phyloP scores from a whole-genome alignment of 306 rosid species.

The Echinosophora koreensis region DNA sequence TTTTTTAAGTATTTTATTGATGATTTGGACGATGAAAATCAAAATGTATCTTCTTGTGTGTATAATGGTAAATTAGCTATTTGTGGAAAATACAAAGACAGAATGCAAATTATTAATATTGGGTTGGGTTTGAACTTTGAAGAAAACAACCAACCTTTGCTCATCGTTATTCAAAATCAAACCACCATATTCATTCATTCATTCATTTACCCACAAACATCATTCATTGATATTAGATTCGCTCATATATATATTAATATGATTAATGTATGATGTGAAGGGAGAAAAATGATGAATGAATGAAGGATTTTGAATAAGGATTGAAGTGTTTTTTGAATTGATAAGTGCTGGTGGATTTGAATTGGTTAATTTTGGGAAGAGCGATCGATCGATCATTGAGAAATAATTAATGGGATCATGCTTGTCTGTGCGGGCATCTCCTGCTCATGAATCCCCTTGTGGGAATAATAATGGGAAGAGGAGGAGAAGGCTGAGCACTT shows the following conservation, averaged over 20 bases:
- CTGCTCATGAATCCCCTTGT: background rate
- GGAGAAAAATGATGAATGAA: background rate
- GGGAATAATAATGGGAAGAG: conserved; percentile 23
- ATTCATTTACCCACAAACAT: background rate
- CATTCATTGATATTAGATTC: background rate
- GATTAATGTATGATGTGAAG: background rate
- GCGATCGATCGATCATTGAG: background rate
- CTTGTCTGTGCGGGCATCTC: conserved; percentile 38
- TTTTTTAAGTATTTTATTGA: too few relatives aligned
- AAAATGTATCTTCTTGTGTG: too few relatives aligned
- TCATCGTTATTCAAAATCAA: background rate
- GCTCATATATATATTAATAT: too few relatives aligned
- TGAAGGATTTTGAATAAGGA: background rate
- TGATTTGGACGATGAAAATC: background rate
- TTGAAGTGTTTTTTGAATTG: background rate
- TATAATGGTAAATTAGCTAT: too few relatives aligned
- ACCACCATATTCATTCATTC: background rate
- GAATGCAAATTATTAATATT: background rate
- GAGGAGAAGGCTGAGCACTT: conserved; percentile 42
- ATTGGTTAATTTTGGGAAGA: too few relatives aligned
- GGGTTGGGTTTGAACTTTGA: background rate
- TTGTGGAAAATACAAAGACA: background rate
- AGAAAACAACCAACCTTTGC: background rate
- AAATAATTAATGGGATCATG: conserved; percentile 60
- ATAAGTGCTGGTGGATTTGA: background rate